Evolutionary conservation across 1,284 basidiomycete genomes (phyloP), one percentile per base, ranked within the genome.

Genomic region (Leccinum insolens): DNA sequence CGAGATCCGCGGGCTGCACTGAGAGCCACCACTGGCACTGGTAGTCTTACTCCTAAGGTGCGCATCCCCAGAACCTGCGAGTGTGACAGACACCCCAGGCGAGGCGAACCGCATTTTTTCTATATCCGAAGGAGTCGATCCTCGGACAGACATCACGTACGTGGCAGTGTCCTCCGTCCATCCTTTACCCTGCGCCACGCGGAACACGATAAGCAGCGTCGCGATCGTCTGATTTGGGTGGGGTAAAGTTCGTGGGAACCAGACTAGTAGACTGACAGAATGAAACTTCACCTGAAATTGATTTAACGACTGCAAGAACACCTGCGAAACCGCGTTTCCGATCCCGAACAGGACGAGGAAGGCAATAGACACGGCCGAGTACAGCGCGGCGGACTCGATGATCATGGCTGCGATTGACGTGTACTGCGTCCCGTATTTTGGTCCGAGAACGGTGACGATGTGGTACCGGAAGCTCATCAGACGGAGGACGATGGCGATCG

Each of bases 181-280:
- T 8, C 65, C 70, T 41, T 74, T 78, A 20, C 76, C 72, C 34
- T 76, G 66, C 14, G 75, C 75, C 7, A 78, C 65, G 75, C 0
- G 25, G n/a, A 60, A 60, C n/a, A 75, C 65, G n/a, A 78, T 77
- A 0, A 77, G 7, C 2, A 75, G 58, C 15, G 68, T 61, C 7
- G 76, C 69, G 14, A 75, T 73, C 2, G 61, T 69, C 74, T 75
- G 34, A 14, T 17, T 12, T 4, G 6, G 8, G 22, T 49, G 9
- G n/a, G 6, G 46, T 46, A 46, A 46, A 46, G 44, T 8, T 46
- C 17, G 8, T 49, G 49, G 20, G 49, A 20, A 20, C 49, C 20
- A 7, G 49, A 52, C 20, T 20, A 22, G 20, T 22, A 58, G 25
- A 28, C 55, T 52, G 20, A 52, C 7, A 58, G 7, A 28, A 28